Evolutionary conservation across 257 asterid species (phyloP), one percentile per base, ranked within the genome.

Genomic region (Salvia splendens): DNA sequence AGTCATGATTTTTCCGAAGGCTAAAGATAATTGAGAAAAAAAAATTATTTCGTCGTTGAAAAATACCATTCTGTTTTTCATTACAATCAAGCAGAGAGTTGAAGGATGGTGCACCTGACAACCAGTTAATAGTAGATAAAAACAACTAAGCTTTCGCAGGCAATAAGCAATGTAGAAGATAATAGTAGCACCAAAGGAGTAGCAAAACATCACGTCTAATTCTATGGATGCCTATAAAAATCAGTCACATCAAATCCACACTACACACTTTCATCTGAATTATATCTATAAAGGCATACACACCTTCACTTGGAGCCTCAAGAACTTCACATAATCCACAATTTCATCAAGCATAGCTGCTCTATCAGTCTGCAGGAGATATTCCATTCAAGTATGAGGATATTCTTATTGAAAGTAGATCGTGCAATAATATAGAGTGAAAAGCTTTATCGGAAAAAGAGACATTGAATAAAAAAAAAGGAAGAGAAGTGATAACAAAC

Each of bases 331-430:
- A 64, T 92, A 92, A 81, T 92, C 98, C 77, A 89, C 95, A 55
- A 92, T 86, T 78, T 92, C 97, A 66, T 92, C 98, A 67, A 92
- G 89, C 98, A 92, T 92, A 36, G 88, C 91, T 15, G 98, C 98
- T 85, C 91, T 87, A 78, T 92, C 98, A 28, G 97, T 86, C 98
- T 92, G 93, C 77, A 66, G 59, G 14, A 63, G 30, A 24, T 24
- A 24, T 33, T 51, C 12, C 30, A 61, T 75, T 69, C 60, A 50
- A 56, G 32, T 11, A 72, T 43, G 64, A 46, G 47, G 67, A 58
- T 60, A 40, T 56, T 20, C 30, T 24, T 24, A 1, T 24, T 24
- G 30, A 24, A 24, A 2, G 30, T 24, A 24, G 32, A 41, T 42
- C 16, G 54, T 15, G 60, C 54, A 52, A 43, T 16, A 68, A 54